Base-by-base conservation (phyloP, 1,284 basidiomycete genomes). In the Chondrostereum purpureum region DNA sequence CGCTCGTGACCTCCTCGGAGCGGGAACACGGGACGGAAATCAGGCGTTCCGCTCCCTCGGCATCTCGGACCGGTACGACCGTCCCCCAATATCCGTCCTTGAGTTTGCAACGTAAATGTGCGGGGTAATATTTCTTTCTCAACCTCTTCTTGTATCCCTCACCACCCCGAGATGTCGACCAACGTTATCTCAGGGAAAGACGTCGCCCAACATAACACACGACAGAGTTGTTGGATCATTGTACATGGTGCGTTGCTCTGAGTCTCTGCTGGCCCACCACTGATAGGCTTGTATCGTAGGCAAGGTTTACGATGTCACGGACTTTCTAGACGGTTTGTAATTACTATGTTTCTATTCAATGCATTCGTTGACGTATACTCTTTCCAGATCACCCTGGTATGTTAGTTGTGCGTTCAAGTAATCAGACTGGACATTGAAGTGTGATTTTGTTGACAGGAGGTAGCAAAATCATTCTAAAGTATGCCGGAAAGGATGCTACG, bases 211-310 rank as follows among this genome's bases (percentile, higher is more conserved):
- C 88, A 91, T 59, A 85, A 82, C 59, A 72, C 55, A 36, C 65
- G 79, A 23, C 73, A 89, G 54, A 88, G 81, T 51, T 92, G 90
- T 51, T 92, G 89, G 89, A 88, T 93, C 53, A 88, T 92, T 46
- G 81, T 94, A 2, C 89, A 92, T 62, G 88, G 87, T 83, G 52
- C 42, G 72, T 58, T 16, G 52, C 18, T 21, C 19, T 17, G 14
- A 27, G 63, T 62, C 58, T 19, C 14, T 13, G 18, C 21, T n/a
- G 34, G 31, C 5, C 33, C 12, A 6, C n/a, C 11, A 35, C 18
- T 31, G 12, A 3, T 40, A 45, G 43, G 75, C 22, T 46, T 16
- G 39, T 40, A 19, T 23, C 37, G 19, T 34, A 79, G 78, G 77
- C 44, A 72, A 80, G 23, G 80, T 78, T 10, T 86, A 87, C 62